Conservation (phyloP, 148 eudicot species). For the Polygonum maritimum region DNA sequence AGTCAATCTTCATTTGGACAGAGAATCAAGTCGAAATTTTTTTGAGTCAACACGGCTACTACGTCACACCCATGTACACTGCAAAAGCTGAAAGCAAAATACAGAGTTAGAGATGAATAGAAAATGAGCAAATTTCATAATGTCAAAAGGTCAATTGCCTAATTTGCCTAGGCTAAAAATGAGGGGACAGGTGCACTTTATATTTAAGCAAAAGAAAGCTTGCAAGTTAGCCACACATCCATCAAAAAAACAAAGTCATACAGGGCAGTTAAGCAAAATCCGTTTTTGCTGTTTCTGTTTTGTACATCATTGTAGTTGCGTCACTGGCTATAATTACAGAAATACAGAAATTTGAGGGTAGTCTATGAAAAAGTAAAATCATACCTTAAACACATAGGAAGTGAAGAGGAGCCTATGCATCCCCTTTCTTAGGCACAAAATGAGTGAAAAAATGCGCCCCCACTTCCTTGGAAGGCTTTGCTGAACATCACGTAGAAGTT, state of each 20-base stretch:
- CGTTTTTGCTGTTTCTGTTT: background rate
- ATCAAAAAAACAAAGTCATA: background rate
- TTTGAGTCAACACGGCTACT: too few species aligned
- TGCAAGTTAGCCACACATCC: background rate
- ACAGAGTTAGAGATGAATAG: too few species aligned
- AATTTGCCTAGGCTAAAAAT: background rate
- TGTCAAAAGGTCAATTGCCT: background rate
- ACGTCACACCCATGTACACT: too few species aligned
- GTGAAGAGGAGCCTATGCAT: background rate
- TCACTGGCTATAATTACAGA: background rate
- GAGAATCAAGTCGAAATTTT: too few species aligned
- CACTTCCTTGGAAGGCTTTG: background rate
- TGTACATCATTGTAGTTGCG: background rate
- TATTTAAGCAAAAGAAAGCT: background rate
- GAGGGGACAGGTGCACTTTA: background rate
- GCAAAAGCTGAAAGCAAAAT: too few species aligned
- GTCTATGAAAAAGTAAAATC: background rate
- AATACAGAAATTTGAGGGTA: background rate
- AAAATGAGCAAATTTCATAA: too few species aligned
- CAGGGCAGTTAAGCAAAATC: background rate
- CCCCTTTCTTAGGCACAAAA: background rate
- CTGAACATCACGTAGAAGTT: background rate
- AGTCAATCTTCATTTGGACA: too few species aligned
- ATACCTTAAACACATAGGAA: constrained; percentile 2
- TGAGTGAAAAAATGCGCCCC: background rate